A percentile compares a stretch with the other conserved stretches of the same genome.
These are phyloP conservation scores for Syzygium malaccense DNA, from an alignment of 441 rosid species.

Conservation along the genomic window DNA sequence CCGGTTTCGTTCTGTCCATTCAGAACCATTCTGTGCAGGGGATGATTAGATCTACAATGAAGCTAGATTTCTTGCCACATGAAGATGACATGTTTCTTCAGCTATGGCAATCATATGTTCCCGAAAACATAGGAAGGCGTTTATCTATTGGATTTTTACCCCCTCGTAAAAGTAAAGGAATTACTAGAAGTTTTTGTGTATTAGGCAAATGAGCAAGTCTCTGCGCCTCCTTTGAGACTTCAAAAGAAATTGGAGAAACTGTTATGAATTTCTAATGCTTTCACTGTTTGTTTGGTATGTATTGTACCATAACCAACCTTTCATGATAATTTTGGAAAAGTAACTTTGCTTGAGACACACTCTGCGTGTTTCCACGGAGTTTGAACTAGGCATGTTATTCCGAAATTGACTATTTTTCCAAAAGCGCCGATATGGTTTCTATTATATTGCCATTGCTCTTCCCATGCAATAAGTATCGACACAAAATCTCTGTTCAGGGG, in stretches of 20 bases:
- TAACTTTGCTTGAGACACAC: background rate
- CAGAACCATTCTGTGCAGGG: background rate
- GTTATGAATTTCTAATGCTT: background rate
- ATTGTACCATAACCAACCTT: background rate
- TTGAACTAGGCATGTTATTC: background rate
- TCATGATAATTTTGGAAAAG: background rate
- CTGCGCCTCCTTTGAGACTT: background rate
- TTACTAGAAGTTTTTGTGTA: background rate
- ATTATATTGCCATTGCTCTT: background rate
- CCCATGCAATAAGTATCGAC: background rate
- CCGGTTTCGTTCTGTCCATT: background rate
- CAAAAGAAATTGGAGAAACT: background rate
- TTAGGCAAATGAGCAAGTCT: background rate
- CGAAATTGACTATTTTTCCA: background rate
- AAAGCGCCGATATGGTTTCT: background rate
- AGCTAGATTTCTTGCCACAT: background rate
- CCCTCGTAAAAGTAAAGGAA: background rate
- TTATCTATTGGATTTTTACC: background rate
- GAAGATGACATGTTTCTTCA: background rate
- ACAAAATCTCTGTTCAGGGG: background rate
- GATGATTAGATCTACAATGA: background rate
- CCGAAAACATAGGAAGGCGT: background rate
- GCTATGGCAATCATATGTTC: background rate
- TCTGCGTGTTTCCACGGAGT: background rate
- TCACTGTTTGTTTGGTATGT: background rate